A percentile compares a stretch with the other conserved stretches of the same genome.
phyloP scores from a whole-genome alignment of 495 filamentous ascomycete genomes.

The Penicillium flavigenum region DNA sequence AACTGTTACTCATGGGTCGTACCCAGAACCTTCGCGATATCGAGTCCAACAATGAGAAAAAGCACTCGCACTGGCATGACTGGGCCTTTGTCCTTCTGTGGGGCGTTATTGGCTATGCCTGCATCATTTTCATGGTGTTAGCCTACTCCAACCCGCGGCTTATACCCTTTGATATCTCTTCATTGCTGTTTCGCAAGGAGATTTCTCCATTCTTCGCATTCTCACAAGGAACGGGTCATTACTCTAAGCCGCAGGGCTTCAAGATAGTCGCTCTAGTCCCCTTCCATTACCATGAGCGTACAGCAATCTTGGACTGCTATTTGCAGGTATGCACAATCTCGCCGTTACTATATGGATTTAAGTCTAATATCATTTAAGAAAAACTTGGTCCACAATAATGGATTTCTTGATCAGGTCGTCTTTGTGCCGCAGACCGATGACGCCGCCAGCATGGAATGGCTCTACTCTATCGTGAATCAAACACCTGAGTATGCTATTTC shows the following conservation, averaged over 20 bases:
- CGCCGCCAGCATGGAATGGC: constrained; percentile 45
- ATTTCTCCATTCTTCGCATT: constrained; percentile 35
- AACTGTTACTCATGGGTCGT: constrained; percentile 27
- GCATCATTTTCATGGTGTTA: constrained; percentile 24
- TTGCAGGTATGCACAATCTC: constrained; percentile 32
- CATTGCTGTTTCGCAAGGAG: constrained; percentile 27
- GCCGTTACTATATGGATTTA: neutral
- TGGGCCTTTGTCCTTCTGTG: constrained; percentile 26
- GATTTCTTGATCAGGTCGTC: constrained; percentile 53
- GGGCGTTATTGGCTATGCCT: constrained; percentile 30
- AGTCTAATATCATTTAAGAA: constrained; percentile 29
- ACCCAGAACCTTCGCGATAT: constrained; percentile 16
- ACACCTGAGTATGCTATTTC: constrained; percentile 32
- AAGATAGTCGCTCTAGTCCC: constrained; percentile 52
- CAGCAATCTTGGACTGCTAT: constrained; percentile 55
- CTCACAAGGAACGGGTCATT: constrained; percentile 30
- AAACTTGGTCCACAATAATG: constrained; percentile 53
- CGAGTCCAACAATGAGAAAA: constrained; percentile 19
- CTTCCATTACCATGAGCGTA: constrained; percentile 45
- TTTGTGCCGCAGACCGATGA: constrained; percentile 53
- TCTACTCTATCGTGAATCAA: constrained; percentile 31
- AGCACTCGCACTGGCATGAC: constrained; percentile 22
- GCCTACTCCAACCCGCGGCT: constrained; percentile 27
- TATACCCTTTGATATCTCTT: constrained; percentile 23
- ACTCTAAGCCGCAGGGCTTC: constrained; percentile 43